Evolutionary conservation across 805 yeast species (phyloP), one percentile per base, ranked within the genome.

Genomic region (Saccharomycopsis capsularis): DNA sequence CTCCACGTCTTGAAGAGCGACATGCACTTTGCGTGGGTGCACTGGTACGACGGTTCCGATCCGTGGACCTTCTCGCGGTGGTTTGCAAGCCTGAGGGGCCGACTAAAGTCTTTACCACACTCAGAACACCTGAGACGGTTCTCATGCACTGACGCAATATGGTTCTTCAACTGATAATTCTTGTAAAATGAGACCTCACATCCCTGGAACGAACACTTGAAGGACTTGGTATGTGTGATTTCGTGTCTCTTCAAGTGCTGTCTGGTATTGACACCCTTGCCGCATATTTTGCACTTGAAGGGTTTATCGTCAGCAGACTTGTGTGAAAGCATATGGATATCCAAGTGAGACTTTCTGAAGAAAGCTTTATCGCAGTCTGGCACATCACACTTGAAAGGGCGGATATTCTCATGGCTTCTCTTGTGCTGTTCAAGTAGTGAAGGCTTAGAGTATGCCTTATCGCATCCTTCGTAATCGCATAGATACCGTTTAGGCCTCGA

Each of bases 171-270:
- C 15, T 86, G 81, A 51, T 85, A 86, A 62, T 83, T 87, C 56
- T 83, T 84, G 59, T 80, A 76, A 59, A 88, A 91, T 0, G 79
- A 63, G 56, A 79, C 86, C 0, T 57, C 55, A 60, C 99, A 93
- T 2, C 70, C 77, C 22, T 73, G 81, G 55, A 73, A 68, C 2
- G 73, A 57, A 62, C 96, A 88, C 22, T 55, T 52, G 58, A 81
- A 82, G 1, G 87, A 76, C 55, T 74, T 73, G 3, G 79, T 78
- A 62, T 93, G 98, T 2, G 95, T 83, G 35, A 76, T 73, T 64
- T 82, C 88, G 63, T 93, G 99, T 46, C 96, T 73, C 53, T 74
- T 77, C 49, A 88, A 68, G 60, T 90, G 97, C 65, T 93, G 98
- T 45, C 63, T 63, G 0, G 95, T 75, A 46, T 81, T 82, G 45